Percentiles rank a stretch among this genome's conserved stretches.
Evolutionary conservation across 305 asterid species (phyloP).

Genomic region (Fraxinus paxiana): DNA sequence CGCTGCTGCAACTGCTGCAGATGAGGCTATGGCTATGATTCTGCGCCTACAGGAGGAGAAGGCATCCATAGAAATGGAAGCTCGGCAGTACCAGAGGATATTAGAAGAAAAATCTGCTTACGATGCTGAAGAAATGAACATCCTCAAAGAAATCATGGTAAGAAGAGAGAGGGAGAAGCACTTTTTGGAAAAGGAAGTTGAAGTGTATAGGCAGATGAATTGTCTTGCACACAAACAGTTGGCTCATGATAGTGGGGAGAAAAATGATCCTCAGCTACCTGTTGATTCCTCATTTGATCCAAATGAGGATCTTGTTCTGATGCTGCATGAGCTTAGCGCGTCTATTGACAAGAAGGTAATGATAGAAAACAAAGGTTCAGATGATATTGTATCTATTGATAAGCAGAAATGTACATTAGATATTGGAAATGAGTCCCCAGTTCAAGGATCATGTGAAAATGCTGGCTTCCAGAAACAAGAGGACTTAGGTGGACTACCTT

Average conservation of each 20-base stretch:
- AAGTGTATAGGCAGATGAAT: constrained; percentile 51
- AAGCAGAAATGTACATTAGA: constrained; percentile 10
- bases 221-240: constrained; percentile 35
- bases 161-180: constrained; percentile 79
- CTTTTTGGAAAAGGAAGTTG: constrained; percentile 73
- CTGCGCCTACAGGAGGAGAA: constrained; percentile 87
- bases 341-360: constrained; percentile 38
- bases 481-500: constrained; percentile 14
- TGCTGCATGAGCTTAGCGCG: constrained; percentile 37
- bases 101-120: constrained; percentile 77
- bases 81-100: constrained; percentile 83
- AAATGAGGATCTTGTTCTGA: constrained; percentile 40
- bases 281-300: constrained; percentile 30
- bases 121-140: constrained; percentile 90
- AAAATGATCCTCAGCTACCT: constrained; percentile 11
- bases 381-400: constrained; percentile 12
- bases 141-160: constrained; percentile 75
- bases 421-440: constrained; percentile 19
- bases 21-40: constrained; percentile 99
- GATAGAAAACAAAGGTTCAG: constrained; percentile 15
- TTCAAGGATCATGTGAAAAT: constrained; percentile 23
- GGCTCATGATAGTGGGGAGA: constrained; percentile 20
- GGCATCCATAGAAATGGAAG: constrained; percentile 80
- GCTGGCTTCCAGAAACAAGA: constrained; percentile 22
- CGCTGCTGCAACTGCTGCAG: constrained; percentile 91